Percentiles rank a stretch among this genome's conserved stretches.
phyloP scores from a whole-genome alignment of 208 protist genomes.

The Trypanosomatidae sp. region DNA sequence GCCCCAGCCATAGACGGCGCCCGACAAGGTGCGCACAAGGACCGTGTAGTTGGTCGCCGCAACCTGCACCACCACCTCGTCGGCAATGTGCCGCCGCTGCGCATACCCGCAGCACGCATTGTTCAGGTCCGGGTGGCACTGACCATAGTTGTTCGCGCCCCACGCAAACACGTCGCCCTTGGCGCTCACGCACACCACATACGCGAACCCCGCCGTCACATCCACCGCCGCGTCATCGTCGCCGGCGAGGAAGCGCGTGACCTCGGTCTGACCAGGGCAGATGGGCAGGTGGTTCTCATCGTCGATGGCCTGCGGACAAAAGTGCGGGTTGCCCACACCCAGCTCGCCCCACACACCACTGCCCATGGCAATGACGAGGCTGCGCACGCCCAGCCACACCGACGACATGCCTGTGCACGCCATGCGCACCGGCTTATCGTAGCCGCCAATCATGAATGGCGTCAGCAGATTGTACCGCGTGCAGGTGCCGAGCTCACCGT shows the following conservation, averaged over 20 bases:
- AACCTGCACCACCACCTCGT: constrained; percentile 42
- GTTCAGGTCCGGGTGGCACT: constrained; percentile 37
- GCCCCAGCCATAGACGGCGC: constrained; percentile 64
- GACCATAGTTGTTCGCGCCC: constrained; percentile 64
- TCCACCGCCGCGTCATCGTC: constrained; percentile 40
- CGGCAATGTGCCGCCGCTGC: constrained; percentile 16
- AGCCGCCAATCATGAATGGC: constrained; percentile 59
- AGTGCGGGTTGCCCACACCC: constrained; percentile 43
- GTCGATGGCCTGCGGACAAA: constrained; percentile 30
- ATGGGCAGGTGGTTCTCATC: constrained; percentile 64
- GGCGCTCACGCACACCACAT: constrained; percentile 29
- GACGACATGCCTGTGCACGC: constrained; percentile 50
- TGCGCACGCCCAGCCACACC: constrained; percentile 43
- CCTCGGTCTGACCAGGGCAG: constrained; percentile 35
- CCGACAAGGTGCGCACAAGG: constrained; percentile 36
- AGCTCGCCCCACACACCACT: constrained; percentile 69
- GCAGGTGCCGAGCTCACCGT: constrained; percentile 57
- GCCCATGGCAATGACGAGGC: constrained; percentile 58
- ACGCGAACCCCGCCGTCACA: constrained; percentile 39
- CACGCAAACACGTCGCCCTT: constrained; percentile 47
- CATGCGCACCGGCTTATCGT: constrained; percentile 59
- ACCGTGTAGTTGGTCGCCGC: constrained; percentile 51
- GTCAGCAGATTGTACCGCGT: constrained; percentile 45
- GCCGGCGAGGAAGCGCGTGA: constrained; percentile 8
- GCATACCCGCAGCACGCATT: constrained; percentile 38